Conservation (phyloP, 2,329 filamentous ascomycete species). For the Aspergillus terreus region DNA sequence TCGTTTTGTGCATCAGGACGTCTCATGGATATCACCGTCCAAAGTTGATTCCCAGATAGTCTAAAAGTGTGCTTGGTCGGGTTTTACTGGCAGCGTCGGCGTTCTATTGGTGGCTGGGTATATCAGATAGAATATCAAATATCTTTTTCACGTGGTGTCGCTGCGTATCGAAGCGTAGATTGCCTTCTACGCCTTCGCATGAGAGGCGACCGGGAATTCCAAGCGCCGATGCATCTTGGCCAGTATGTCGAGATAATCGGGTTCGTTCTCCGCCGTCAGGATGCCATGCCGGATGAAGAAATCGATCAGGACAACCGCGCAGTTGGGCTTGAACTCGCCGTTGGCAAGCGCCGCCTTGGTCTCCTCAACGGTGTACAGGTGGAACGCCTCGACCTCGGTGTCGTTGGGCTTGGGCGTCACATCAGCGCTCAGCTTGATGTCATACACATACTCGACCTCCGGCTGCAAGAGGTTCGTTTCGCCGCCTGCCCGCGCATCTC, state of each 20-base stretch:
- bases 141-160: conserved; percentile 10
- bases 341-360: conserved; percentile 64
- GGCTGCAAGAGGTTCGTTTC: conserved; percentile 82
- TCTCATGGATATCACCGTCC: conserved; percentile 2
- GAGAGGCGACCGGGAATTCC: conserved; percentile 68
- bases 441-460: conserved; percentile 88
- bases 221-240: conserved; percentile 71
- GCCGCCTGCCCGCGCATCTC: conserved; percentile 71
- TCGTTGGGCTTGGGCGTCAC: conserved; percentile 74
- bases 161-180: conserved; percentile 1
- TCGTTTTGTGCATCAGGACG: conserved; percentile 2
- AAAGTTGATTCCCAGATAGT: conserved; percentile 4
- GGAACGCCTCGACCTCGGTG: conserved; percentile 83
- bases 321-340: conserved; percentile 91
- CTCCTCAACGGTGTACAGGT: conserved; percentile 72
- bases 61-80: conserved; percentile 23
- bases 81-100: conserved; percentile 39
- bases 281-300: conserved; percentile 87
- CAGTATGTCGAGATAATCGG: conserved; percentile 71
- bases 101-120: conserved; percentile 36
- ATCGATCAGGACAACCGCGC: conserved; percentile 76
- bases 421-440: conserved; percentile 69
- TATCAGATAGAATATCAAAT: conserved; percentile 32
- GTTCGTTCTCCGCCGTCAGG: conserved; percentile 73
- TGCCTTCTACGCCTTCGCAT: conserved; percentile 13